A percentile compares a stretch with the other conserved stretches of the same genome.
These are phyloP conservation scores for Leishmania tropica DNA, from an alignment of 208 protist genomes.

Conservation along the genomic window DNA sequence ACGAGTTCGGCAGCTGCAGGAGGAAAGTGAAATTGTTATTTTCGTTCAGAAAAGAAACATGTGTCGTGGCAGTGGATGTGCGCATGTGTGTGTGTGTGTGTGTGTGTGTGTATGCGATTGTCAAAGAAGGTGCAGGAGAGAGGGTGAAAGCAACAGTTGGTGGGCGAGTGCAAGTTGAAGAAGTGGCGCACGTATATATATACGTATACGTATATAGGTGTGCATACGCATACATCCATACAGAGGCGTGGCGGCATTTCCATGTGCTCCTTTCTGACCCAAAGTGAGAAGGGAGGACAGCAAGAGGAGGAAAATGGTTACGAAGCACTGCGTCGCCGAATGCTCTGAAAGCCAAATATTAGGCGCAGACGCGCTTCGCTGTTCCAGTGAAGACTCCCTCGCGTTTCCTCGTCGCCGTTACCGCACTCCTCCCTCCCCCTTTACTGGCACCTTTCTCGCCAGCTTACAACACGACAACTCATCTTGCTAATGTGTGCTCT, in stretches of 20 bases:
- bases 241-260: background rate
- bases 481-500: background rate
- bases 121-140: background rate
- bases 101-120: background rate
- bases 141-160: background rate
- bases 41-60: background rate
- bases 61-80: background rate
- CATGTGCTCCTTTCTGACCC: background rate
- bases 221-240: background rate
- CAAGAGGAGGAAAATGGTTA: background rate
- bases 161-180: background rate
- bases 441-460: background rate
- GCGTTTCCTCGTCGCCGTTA: background rate
- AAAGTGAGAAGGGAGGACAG: background rate
- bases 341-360: background rate
- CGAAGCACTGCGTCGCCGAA: background rate
- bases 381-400: background rate
- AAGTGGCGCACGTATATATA: background rate
- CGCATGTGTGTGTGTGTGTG: background rate
- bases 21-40: background rate
- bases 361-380: background rate
- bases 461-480: background rate
- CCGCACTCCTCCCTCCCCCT: background rate
- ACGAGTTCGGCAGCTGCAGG: background rate
- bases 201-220: too few relatives aligned